These are phyloP conservation scores for Penicillium pancosmium DNA, from an alignment of 495 filamentous ascomycete species.

Conservation along the genomic window DNA sequence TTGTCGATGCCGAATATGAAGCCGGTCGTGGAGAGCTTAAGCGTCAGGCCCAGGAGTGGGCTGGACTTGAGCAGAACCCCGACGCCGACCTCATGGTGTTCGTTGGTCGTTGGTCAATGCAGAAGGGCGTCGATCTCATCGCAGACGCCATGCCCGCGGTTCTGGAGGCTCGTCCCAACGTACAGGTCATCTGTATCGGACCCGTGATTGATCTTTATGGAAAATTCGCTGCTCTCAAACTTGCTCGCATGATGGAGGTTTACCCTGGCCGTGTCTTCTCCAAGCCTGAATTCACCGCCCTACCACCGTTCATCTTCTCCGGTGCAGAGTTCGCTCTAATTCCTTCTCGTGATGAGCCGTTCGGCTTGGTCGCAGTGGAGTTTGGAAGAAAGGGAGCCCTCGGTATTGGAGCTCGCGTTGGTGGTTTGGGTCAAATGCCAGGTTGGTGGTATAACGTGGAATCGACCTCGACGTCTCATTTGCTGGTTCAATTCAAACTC, in stretches of 20 bases:
- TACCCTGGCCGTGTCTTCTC: conserved; percentile 77
- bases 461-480: conserved; percentile 67
- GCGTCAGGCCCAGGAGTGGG: conserved; percentile 77
- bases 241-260: conserved; percentile 69
- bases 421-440: conserved; percentile 76
- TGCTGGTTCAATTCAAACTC: conserved; percentile 70
- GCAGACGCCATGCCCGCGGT: conserved; percentile 77
- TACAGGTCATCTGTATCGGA: conserved; percentile 71
- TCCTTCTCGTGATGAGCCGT: conserved; percentile 77
- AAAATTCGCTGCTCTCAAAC: conserved; percentile 76
- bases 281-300: conserved; percentile 75
- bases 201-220: conserved; percentile 80
- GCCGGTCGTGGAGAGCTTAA: conserved; percentile 60
- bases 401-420: conserved; percentile 67
- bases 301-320: conserved; percentile 77
- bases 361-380: conserved; percentile 77
- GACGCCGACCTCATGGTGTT: conserved; percentile 77
- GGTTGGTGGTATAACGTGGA: conserved; percentile 75
- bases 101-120: conserved; percentile 78
- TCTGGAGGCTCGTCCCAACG: conserved; percentile 65
- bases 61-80: conserved; percentile 66
- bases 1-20: conserved; percentile 62
- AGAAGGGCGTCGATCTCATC: conserved; percentile 79
- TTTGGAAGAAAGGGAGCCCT: conserved; percentile 78
- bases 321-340: conserved; percentile 81